Conservation (phyloP, 2,329 filamentous ascomycete species). For the Fusarium denticulatum region DNA sequence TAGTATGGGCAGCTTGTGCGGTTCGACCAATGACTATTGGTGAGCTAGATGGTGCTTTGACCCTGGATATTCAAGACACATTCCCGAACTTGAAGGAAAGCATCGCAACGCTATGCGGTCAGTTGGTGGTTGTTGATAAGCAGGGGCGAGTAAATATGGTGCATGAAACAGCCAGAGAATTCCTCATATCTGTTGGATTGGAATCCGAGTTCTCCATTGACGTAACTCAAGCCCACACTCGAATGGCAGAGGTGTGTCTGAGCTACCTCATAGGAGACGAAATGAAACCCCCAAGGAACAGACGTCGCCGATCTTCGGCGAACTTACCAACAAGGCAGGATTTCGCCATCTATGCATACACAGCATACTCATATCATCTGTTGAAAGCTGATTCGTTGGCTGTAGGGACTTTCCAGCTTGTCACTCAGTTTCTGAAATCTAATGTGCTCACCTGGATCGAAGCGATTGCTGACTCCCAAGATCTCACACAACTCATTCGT, state of each 20-base stretch:
- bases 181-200: constrained; percentile 37
- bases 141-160: constrained; percentile 47
- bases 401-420: constrained; percentile 36
- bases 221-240: constrained; percentile 43
- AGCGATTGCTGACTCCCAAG: constrained; percentile 24
- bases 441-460: constrained; percentile 53
- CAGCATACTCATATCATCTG: constrained; percentile 50
- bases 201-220: constrained; percentile 47
- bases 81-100: constrained; percentile 42
- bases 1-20: constrained; percentile 50
- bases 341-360: constrained; percentile 45
- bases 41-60: constrained; percentile 50
- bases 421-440: constrained; percentile 45
- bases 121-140: constrained; percentile 51
- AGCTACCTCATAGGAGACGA: constrained; percentile 47
- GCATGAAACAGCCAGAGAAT: constrained; percentile 52
- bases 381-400: constrained; percentile 37
- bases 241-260: constrained; percentile 49
- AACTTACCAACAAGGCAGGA: constrained; percentile 16
- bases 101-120: constrained; percentile 46
- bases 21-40: constrained; percentile 46
- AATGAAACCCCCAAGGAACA: constrained; percentile 47
- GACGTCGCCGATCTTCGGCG: constrained; percentile 19
- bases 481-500: constrained; percentile 27
- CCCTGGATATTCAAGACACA: constrained; percentile 46